These are phyloP conservation scores for Bimuria novae-zelandiae DNA, from an alignment of 2,329 filamentous ascomycete species.

Conservation along the genomic window DNA sequence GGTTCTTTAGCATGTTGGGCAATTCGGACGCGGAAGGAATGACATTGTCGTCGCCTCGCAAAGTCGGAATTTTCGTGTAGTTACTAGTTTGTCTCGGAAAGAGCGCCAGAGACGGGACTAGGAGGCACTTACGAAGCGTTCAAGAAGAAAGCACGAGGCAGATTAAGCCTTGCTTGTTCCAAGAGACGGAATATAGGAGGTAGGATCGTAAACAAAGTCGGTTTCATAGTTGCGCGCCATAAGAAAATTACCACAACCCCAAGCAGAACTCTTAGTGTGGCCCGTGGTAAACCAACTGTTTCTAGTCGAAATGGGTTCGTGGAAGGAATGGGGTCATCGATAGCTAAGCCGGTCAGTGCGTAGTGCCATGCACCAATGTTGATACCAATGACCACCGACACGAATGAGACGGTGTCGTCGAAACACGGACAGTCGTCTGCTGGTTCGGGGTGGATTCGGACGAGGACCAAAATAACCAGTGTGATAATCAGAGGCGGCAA, in stretches of 20 bases:
- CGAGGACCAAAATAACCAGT: slow-evolving; percentile 71
- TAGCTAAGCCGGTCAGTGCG: slow-evolving; percentile 60
- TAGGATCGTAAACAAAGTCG: slow-evolving; percentile 73
- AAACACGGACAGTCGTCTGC: slow-evolving; percentile 97
- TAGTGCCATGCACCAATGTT: slow-evolving; percentile 86
- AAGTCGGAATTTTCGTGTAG: slow-evolving; percentile 80
- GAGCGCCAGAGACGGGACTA: too few species aligned
- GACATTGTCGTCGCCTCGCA: slow-evolving; percentile 81
- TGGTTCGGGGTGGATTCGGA: slow-evolving; percentile 91
- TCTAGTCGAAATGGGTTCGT: slow-evolving; percentile 69
- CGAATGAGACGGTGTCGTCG: slow-evolving; percentile 92
- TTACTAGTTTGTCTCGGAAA: slow-evolving; percentile 50
- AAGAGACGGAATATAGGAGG: slow-evolving; percentile 88
- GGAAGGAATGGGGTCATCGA: slow-evolving; percentile 59
- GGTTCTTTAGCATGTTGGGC: slow-evolving; percentile 77
- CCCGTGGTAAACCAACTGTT: slow-evolving; percentile 67
- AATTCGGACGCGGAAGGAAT: slow-evolving; percentile 89
- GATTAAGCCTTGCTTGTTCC: slow-evolving; percentile 75
- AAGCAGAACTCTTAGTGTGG: slow-evolving; percentile 70
- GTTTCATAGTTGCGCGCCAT: slow-evolving; percentile 91
- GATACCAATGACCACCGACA: slow-evolving; percentile 84
- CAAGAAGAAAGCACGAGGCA: slow-evolving; percentile 90
- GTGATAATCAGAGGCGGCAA: slow-evolving; percentile 67
- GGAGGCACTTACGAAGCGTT: slow-evolving; percentile 68
- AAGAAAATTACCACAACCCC: slow-evolving; percentile 84